Evolutionary conservation across 2,329 filamentous ascomycete species (phyloP).

Genomic region (Fusarium kyushuense): DNA sequence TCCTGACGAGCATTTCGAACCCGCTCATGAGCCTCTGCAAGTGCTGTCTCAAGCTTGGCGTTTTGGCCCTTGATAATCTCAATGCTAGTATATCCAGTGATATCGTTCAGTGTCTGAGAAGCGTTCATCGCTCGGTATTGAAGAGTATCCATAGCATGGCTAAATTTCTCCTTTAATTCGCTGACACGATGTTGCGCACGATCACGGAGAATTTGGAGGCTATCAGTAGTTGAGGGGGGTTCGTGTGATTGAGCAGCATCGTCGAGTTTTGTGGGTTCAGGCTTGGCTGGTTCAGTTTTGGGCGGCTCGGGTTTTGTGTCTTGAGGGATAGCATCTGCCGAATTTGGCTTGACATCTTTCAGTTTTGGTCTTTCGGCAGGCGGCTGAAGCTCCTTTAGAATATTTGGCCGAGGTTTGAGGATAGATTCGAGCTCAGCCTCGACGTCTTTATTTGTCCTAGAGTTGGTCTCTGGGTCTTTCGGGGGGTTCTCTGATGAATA

Average conservation of each 20-base stretch:
- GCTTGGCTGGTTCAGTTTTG: constrained; percentile 15
- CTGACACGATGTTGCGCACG: constrained; percentile 51
- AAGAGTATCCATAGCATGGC: constrained; percentile 83
- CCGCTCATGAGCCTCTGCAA: constrained; percentile 69
- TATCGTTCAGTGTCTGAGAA: constrained; percentile 89
- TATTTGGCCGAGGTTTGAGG: constrained; percentile 35
- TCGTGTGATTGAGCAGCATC: constrained; percentile 19
- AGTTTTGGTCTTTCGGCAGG: constrained; percentile 20
- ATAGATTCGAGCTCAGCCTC: constrained; percentile 40
- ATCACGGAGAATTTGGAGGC: constrained; percentile 52
- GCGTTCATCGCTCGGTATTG: constrained; percentile 87
- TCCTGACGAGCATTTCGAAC: constrained; percentile 78
- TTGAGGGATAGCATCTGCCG: constrained; percentile 2
- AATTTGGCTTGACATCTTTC: constrained; percentile 5
- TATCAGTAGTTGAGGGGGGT: constrained; percentile 30
- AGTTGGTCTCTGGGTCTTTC: constrained; percentile 29
- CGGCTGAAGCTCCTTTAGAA: constrained; percentile 25
- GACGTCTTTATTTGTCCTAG: constrained; percentile 30
- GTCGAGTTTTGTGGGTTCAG: constrained; percentile 17
- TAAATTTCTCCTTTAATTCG: constrained; percentile 52
- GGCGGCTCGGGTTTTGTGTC: constrained; percentile 9
- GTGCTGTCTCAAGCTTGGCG: constrained; percentile 70
- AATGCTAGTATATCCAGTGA: constrained; percentile 94
- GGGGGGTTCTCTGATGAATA: constrained; percentile 48
- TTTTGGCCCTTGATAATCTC: constrained; percentile 87